These are phyloP conservation scores for Zasmidium cellare DNA, from an alignment of 2,329 filamentous ascomycete genomes.

Conservation along the genomic window DNA sequence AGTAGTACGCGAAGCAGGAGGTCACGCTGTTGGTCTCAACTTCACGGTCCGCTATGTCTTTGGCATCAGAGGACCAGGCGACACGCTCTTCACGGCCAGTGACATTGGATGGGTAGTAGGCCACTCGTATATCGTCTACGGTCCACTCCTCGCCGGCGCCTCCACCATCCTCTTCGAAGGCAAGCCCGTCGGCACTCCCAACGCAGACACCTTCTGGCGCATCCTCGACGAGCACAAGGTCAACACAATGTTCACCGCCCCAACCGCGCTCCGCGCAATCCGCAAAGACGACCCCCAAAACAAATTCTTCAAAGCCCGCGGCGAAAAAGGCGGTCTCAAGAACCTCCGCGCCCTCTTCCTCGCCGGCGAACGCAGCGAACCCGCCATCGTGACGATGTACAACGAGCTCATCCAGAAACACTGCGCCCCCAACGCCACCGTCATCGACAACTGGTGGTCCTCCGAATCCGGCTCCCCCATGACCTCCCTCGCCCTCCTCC, in stretches of 20 bases:
- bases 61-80: conserved; percentile 76
- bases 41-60: conserved; percentile 82
- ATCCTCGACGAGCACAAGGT: conserved; percentile 82
- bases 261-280: conserved; percentile 83
- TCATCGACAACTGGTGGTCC: conserved; percentile 75
- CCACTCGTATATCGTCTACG: conserved; percentile 86
- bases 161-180: conserved; percentile 89
- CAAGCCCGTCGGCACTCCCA: conserved; percentile 87
- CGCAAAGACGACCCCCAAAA: conserved; percentile 81
- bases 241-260: conserved; percentile 81
- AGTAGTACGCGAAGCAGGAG: conserved; percentile 77
- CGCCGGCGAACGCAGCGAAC: conserved; percentile 86
- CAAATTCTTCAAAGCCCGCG: conserved; percentile 61
- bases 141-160: conserved; percentile 78
- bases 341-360: conserved; percentile 75
- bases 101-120: conserved; percentile 94
- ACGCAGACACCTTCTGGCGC: conserved; percentile 86
- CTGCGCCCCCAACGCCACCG: conserved; percentile 61
- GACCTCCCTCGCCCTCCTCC: conserved; percentile 63
- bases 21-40: conserved; percentile 82
- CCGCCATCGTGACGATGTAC: conserved; percentile 79
- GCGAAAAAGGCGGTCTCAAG: conserved; percentile 68
- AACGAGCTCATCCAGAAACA: conserved; percentile 69
- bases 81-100: conserved; percentile 76
- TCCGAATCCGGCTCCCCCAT: conserved; percentile 71